Percentiles rank a stretch among this genome's conserved stretches.
phyloP scores from a whole-genome alignment of 768 basidiomycete genomes.

The Cubamyces sp. region DNA sequence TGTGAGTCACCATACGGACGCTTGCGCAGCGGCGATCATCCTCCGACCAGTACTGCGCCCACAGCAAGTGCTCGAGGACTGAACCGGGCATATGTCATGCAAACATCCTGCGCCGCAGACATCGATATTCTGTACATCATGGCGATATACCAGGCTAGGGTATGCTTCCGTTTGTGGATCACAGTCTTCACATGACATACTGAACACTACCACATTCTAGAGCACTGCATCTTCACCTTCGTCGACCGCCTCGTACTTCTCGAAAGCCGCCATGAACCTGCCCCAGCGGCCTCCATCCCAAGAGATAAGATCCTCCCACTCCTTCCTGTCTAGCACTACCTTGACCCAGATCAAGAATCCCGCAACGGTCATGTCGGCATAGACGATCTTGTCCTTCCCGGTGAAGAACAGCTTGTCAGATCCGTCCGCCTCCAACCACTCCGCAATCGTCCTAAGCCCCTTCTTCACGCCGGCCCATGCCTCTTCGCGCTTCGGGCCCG shows the following conservation, averaged over 20 bases:
- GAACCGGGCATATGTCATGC: too few relatives aligned
- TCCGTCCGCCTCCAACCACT: constrained; percentile 38
- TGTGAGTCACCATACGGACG: too few relatives aligned
- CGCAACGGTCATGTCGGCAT: constrained; percentile 42
- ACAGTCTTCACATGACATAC: too few relatives aligned
- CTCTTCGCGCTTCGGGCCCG: constrained; percentile 33
- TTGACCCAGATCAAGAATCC: constrained; percentile 42
- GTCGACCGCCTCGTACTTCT: constrained; percentile 35
- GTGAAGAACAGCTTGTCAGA: constrained; percentile 37
- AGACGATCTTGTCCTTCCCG: constrained; percentile 39
- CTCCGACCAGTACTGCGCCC: too few relatives aligned
- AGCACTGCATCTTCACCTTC: constrained; percentile 3
- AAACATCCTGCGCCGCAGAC: too few relatives aligned
- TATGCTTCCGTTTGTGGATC: too few relatives aligned
- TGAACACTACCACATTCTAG: background rate
- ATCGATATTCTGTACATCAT: too few relatives aligned
- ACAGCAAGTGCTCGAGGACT: too few relatives aligned
- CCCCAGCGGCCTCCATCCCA: constrained; percentile 49
- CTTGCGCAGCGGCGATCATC: too few relatives aligned
- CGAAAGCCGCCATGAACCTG: constrained; percentile 36
- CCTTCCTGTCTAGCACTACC: constrained; percentile 31
- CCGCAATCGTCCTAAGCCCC: constrained; percentile 32
- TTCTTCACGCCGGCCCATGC: constrained; percentile 35
- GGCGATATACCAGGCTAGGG: too few relatives aligned
- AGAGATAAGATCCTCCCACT: constrained; percentile 39